Conservation (phyloP, 2,329 filamentous ascomycete genomes). For the Purpureocillium lavendulum region DNA sequence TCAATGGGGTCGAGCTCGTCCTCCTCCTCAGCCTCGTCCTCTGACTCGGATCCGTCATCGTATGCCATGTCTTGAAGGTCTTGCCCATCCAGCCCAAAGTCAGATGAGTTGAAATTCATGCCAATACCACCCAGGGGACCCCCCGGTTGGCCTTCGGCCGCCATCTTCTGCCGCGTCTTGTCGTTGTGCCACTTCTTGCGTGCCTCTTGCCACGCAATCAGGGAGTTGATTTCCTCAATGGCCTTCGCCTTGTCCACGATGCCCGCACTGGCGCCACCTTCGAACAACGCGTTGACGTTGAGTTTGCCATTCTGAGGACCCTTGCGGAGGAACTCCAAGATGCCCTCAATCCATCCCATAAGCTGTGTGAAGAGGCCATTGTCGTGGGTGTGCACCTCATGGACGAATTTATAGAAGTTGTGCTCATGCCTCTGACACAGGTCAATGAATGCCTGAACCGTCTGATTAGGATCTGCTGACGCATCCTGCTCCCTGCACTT, state of each 20-base stretch:
- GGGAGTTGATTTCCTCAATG: constrained; percentile 69
- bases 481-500: constrained; percentile 67
- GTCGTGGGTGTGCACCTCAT: constrained; percentile 94
- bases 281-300: constrained; percentile 90
- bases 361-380: constrained; percentile 93
- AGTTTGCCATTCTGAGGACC: constrained; percentile 80
- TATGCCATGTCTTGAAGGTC: constrained; percentile 83
- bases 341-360: constrained; percentile 96
- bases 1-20: constrained; percentile 82
- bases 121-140: constrained; percentile 43
- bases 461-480: constrained; percentile 93
- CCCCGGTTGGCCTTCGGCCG: constrained; percentile 56
- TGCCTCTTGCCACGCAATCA: constrained; percentile 91
- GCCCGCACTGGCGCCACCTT: constrained; percentile 62
- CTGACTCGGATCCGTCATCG: constrained; percentile 58
- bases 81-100: constrained; percentile 84
- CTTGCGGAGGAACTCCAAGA: constrained; percentile 83
- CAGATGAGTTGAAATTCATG: constrained; percentile 62
- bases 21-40: constrained; percentile 63
- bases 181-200: constrained; percentile 97
- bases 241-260: constrained; percentile 64
- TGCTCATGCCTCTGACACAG: constrained; percentile 90
- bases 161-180: constrained; percentile 99
- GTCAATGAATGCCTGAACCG: constrained; percentile 96
- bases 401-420: constrained; percentile 98